A percentile compares a stretch with the other conserved stretches of the same genome.
phyloP scores from a whole-genome alignment of 2,329 filamentous ascomycete genomes.

The Cladosporium sp. region DNA sequence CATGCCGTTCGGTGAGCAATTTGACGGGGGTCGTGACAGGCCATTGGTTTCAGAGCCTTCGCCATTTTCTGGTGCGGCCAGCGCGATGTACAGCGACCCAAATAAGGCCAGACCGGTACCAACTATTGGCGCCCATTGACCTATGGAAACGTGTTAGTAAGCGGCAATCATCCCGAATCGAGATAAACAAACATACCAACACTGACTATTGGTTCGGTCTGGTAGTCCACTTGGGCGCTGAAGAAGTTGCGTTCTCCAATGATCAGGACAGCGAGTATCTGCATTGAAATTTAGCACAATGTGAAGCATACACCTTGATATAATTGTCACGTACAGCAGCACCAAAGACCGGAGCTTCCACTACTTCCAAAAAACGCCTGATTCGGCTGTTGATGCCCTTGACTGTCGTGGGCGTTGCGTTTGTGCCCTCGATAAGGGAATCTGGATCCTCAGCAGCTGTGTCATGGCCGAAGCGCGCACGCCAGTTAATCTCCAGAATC shows the following conservation, averaged over 20 bases:
- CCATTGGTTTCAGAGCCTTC: constrained; percentile 20
- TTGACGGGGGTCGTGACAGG: not conserved
- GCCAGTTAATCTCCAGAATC: constrained; percentile 65
- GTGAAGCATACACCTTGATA: not conserved
- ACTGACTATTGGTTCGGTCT: constrained; percentile 64
- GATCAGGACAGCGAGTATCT: constrained; percentile 56
- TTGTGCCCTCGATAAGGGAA: not conserved
- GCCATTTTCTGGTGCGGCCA: constrained; percentile 41
- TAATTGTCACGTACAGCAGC: constrained; percentile 49
- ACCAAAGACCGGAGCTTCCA: constrained; percentile 62
- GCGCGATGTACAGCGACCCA: constrained; percentile 60
- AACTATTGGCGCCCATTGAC: constrained; percentile 63
- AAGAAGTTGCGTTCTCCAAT: constrained; percentile 67
- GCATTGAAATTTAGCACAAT: not conserved
- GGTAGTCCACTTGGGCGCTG: constrained; percentile 56
- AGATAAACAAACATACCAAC: constrained; percentile 51
- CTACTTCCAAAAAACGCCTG: constrained; percentile 28
- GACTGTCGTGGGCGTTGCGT: constrained; percentile 6
- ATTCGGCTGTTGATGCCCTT: constrained; percentile 15
- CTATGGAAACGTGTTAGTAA: constrained; percentile 34
- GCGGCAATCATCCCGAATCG: not conserved
- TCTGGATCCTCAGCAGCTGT: not conserved
- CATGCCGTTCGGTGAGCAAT: constrained; percentile 9
- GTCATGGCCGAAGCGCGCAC: not conserved
- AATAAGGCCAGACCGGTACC: constrained; percentile 60